Evolutionary conservation across 257 asterid genomes (phyloP), one percentile per base, ranked within the genome.

Genomic region (Solanum arcanum): DNA sequence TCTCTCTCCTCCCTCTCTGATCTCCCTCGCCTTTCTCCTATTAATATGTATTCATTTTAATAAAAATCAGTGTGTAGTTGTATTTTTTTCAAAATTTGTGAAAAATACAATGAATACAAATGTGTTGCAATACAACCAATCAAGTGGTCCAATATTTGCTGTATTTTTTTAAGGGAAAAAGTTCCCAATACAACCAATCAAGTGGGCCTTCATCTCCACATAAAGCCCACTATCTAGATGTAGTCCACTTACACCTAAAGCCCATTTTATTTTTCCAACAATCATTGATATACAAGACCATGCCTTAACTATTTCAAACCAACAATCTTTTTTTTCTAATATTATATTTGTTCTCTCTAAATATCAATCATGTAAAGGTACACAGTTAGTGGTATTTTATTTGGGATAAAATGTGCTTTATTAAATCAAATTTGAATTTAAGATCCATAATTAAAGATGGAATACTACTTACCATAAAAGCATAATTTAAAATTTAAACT

Each of bases 171-270:
- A 37, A 37, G 7, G 39, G 39, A 21, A 49, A 49, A 49, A 21
- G 6, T 49, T 49, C 9, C 60, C 60, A 49, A 52, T n/a, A 76
- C 83, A 42, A 12, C 62, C 37, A 42, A n/a, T 25, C 16, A 78
- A 44, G 84, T 78, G 84, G 84, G 64, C 84, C 84, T 78, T 78
- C 84, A 78, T 78, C 64, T 78, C 84, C 84, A 78, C 84, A 4
- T 14, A 1, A 77, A 77, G 16, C 64, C 64, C 84, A 78, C 64
- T 44, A 44, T 77, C 25, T 77, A 16, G 39, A 44, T 77, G 62
- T 77, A 77, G 44, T 77, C 62, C 83, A 77, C 83, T 77, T 77
- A 44, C 23, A 44, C 13, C 39, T 42, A 8, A 60, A 44, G 83
- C 83, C 62, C 62, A 77, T 44, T 78, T 44, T 44, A 9, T 44